Base-by-base conservation (phyloP, 73 alveolate species). In the Paramecium caudatum region DNA sequence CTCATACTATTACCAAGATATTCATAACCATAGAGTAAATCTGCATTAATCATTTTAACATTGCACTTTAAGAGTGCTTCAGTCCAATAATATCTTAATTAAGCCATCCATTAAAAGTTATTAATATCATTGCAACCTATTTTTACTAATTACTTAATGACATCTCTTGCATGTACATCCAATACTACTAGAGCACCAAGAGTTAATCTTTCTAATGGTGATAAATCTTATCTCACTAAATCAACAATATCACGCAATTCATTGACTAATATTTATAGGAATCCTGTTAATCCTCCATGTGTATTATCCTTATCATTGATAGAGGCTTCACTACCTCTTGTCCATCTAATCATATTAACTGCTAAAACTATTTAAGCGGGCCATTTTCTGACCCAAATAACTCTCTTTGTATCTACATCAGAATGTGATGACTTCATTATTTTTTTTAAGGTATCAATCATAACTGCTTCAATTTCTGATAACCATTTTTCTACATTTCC, bases 81-180 rank as follows among this genome's bases (percentile, higher is more conserved):
- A 41, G 94, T 98, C 95, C 98, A 97, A 91, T 98, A 98, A 94
- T 98, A 98, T 91, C 99, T 97, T 90, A 99, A 94, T 91, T 99
- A 98, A 21, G 99, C 99, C 82, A 96, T 96, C 99, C 99, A 99
- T 74, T 98, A 99, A 78, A 99, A 99, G 81, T 98, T 99, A 88
- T 95, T 84, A 7, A 90, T 91, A 27, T 45, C 90, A 21, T 74
- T 90, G 81, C 96, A 85, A 19, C 92, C 92, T 9, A 50, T 19
- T 25, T 43, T 70, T 0, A 70, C 87, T 10, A 70, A 43, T 19
- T 70, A 70, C 30, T 82, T 68, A 10, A 97, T 99, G 37, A 98
- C 99, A 93, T 99, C 99, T 86, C 99, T 95, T 47, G 99, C 99
- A 94, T 99, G 99, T 33, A 99, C 99, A 94, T 99, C 99, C 32